A percentile compares a stretch with the other conserved stretches of the same genome.
phyloP scores from a whole-genome alignment of 129 eudicot species.

The Flaveria linearis region DNA sequence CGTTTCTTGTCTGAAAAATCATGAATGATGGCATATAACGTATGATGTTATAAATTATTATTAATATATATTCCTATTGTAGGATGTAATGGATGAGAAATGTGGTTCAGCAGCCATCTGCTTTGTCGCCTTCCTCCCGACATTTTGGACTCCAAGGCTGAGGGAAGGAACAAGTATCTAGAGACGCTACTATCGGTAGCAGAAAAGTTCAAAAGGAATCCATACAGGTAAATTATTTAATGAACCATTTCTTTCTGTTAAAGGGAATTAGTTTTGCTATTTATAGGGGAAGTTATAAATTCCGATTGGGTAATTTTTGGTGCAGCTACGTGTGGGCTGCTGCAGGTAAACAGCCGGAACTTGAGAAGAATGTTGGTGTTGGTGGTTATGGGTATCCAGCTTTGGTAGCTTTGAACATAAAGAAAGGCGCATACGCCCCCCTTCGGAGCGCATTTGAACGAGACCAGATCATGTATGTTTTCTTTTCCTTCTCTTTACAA shows the following conservation, averaged over 20 bases:
- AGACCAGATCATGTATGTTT: constrained; percentile 75
- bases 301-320: neutral
- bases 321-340: constrained; percentile 94
- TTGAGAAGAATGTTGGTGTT: constrained; percentile 84
- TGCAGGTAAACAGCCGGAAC: constrained; percentile 91
- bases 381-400: constrained; percentile 99
- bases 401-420: constrained; percentile 77
- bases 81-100: constrained; percentile 94
- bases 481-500: neutral
- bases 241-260: neutral
- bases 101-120: constrained; percentile 96
- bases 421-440: constrained; percentile 80
- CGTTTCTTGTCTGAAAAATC: too few relatives aligned
- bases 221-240: constrained; percentile 63
- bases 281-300: neutral
- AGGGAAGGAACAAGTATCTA: constrained; percentile 93
- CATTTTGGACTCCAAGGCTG: constrained; percentile 92
- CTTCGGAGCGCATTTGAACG: constrained; percentile 73
- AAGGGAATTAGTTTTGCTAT: neutral
- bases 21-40: too few relatives aligned
- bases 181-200: constrained; percentile 74
- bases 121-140: constrained; percentile 86
- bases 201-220: constrained; percentile 78
- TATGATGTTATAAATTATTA: neutral
- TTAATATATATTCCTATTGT: constrained; percentile 10